Percentiles rank a stretch among this genome's conserved stretches.
phyloP scores from a whole-genome alignment of 2,329 filamentous ascomycete genomes.

The Xylariaceae sp. region DNA sequence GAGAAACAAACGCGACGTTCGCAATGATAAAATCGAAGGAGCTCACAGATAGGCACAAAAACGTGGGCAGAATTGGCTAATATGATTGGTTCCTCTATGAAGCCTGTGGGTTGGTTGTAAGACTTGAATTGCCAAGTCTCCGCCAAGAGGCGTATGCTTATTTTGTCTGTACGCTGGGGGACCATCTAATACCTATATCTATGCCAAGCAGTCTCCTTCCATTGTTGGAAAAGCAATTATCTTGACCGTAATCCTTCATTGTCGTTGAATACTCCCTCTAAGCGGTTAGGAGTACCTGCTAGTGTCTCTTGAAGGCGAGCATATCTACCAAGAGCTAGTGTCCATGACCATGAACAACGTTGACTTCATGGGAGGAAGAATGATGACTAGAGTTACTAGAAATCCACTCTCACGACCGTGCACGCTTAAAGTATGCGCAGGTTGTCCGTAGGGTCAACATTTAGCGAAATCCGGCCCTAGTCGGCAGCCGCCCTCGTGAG shows the following conservation, averaged over 20 bases:
- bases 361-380: neutral
- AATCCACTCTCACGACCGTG: too few relatives aligned
- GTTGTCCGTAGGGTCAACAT: too few relatives aligned
- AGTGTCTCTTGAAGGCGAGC: neutral
- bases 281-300: neutral
- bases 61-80: constrained; percentile 19
- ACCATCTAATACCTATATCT: neutral
- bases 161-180: neutral
- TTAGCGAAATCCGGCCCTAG: too few relatives aligned
- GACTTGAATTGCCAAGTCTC: neutral
- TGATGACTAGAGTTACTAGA: too few relatives aligned
- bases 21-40: too few relatives aligned
- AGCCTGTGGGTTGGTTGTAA: constrained; percentile 1
- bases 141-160: constrained; percentile 2
- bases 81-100: constrained; percentile 16
- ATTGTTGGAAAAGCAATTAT: neutral
- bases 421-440: too few relatives aligned
- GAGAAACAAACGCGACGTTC: neutral
- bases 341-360: neutral
- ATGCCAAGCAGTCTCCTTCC: neutral
- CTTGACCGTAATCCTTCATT: neutral
- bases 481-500: constrained; percentile 1
- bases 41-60: constrained; percentile 7
- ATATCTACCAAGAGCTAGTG: neutral
- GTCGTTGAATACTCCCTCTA: neutral